A percentile compares a stretch with the other conserved stretches of the same genome.
Evolutionary conservation across 169 alveolate genomes (phyloP).

Genomic region (Babesia ovata): DNA sequence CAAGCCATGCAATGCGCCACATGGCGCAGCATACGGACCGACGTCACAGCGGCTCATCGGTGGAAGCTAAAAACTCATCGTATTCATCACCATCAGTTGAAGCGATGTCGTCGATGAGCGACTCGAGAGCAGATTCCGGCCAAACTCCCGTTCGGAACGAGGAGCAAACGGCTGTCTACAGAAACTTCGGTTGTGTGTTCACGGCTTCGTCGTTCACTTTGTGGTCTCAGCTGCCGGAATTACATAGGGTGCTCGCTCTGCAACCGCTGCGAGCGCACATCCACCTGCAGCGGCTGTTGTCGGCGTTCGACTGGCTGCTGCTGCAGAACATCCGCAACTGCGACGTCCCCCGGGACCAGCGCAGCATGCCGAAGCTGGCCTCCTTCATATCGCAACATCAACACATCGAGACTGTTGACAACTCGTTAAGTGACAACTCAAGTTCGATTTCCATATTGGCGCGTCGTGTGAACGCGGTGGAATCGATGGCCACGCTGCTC

Average conservation of each 20-base stretch:
- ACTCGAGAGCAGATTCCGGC: too few relatives aligned
- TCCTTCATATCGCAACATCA: background rate
- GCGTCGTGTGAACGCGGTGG: conserved; percentile 39
- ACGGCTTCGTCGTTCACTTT: conserved; percentile 22
- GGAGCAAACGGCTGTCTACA: background rate
- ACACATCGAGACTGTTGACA: background rate
- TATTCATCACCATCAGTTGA: too few relatives aligned
- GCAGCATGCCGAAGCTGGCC: conserved; percentile 3
- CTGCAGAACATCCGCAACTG: conserved; percentile 18
- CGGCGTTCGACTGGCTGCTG: conserved; percentile 28
- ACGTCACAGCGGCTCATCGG: too few relatives aligned
- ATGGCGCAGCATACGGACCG: too few relatives aligned
- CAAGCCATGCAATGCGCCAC: too few relatives aligned
- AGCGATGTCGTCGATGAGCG: too few relatives aligned
- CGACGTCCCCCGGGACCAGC: conserved; percentile 3
- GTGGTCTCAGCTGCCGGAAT: conserved; percentile 21
- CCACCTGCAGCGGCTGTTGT: background rate
- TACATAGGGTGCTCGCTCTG: background rate
- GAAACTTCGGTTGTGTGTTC: conserved; percentile 24
- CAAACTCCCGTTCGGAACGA: background rate
- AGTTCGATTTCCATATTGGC: conserved; percentile 4
- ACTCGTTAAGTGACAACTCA: background rate
- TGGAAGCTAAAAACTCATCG: too few relatives aligned
- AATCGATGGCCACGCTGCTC: conserved; percentile 38
- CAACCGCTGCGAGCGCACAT: conserved; percentile 11